Percentiles rank a stretch among this genome's conserved stretches.
phyloP scores from a whole-genome alignment of 371 early-diverging fungal genomes.

The Blakeslea trispora region DNA sequence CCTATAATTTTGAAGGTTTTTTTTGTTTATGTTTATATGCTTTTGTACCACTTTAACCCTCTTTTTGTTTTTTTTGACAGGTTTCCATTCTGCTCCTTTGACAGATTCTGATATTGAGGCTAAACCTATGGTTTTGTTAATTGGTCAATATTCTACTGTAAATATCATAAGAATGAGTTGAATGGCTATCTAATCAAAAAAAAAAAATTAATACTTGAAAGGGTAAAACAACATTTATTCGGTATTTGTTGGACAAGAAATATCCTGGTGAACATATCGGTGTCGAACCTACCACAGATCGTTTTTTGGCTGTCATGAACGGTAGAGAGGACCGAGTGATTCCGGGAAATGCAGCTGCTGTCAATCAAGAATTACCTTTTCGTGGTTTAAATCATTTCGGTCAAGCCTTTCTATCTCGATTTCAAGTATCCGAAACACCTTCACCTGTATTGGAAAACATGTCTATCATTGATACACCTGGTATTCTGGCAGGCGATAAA shows the following conservation, averaged over 20 bases:
- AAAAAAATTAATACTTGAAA: slow-evolving; percentile 16
- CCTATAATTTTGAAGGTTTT: slow-evolving; percentile 73
- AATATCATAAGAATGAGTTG: slow-evolving; percentile 1
- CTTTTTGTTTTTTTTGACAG: slow-evolving; percentile 18
- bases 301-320: slow-evolving; percentile 84
- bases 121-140: slow-evolving; percentile 82
- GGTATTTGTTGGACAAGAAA: slow-evolving; percentile 75
- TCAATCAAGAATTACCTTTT: slow-evolving; percentile 82
- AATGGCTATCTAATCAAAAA: not conserved
- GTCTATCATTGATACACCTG: slow-evolving; percentile 88
- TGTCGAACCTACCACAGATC: slow-evolving; percentile 87
- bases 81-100: slow-evolving; percentile 76
- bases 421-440: slow-evolving; percentile 80
- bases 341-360: slow-evolving; percentile 91
- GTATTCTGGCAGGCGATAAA: slow-evolving; percentile 86
- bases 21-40: too few relatives aligned
- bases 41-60: not conserved
- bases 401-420: slow-evolving; percentile 78
- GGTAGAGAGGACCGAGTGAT: slow-evolving; percentile 74
- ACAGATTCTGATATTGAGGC: slow-evolving; percentile 81
- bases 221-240: slow-evolving; percentile 87
- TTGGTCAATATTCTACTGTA: slow-evolving; percentile 86
- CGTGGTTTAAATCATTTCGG: slow-evolving; percentile 75
- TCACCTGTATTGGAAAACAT: slow-evolving; percentile 76
- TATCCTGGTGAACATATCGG: slow-evolving; percentile 88